These are phyloP conservation scores for Ambrosiella cleistominuta DNA, from an alignment of 2,329 filamentous ascomycete genomes.

Conservation along the genomic window DNA sequence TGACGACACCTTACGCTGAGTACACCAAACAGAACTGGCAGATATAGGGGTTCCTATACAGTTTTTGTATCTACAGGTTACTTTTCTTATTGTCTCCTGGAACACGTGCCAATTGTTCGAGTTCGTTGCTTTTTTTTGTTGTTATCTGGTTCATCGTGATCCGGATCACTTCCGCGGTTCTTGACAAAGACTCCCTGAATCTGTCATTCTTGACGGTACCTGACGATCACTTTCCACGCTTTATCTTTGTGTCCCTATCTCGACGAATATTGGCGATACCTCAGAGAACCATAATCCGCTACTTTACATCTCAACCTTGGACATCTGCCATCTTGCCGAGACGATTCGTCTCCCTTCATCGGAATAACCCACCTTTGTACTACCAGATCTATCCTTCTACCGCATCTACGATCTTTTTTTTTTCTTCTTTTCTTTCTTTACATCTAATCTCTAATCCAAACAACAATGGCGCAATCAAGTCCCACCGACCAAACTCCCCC, in stretches of 20 bases:
- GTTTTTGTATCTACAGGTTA: too few relatives aligned
- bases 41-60: too few relatives aligned
- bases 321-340: neutral
- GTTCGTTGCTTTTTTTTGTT: neutral
- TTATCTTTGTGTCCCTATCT: neutral
- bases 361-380: neutral
- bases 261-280: too few relatives aligned
- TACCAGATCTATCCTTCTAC: neutral
- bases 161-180: neutral
- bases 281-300: too few relatives aligned
- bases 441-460: neutral
- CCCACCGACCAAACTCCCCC: conserved; percentile 18
- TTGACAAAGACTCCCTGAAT: neutral
- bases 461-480: conserved; percentile 16
- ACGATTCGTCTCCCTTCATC: neutral
- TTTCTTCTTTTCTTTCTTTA: neutral
- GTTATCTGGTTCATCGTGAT: neutral
- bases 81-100: too few relatives aligned
- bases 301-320: neutral
- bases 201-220: neutral
- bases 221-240: neutral
- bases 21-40: too few relatives aligned
- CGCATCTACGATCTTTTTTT: neutral
- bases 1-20: neutral
- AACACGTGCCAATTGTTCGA: too few relatives aligned